Evolutionary conservation across 2,329 filamentous ascomycete species (phyloP), one percentile per base, ranked within the genome.

Genomic region (Penicillium occitanis): DNA sequence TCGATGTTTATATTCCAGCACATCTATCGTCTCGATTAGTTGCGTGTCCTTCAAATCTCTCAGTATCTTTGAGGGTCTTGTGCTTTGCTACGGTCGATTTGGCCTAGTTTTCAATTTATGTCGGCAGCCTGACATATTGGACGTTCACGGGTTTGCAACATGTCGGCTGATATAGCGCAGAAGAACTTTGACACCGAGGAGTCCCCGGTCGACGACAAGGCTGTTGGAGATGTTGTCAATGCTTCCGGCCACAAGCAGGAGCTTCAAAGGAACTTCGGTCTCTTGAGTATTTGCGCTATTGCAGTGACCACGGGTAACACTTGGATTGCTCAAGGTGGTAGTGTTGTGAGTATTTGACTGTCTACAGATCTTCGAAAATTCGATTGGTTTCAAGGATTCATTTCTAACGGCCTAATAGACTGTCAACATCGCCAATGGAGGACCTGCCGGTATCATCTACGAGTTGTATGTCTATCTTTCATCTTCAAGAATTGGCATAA

Each of bases 161-260:
- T 73, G 71, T 66, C 68, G 50, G 53, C 66, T 50, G 60, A 68
- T 22, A 65, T 68, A 10, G 19, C 58, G 19, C 61, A 70, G 25
- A 72, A 76, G 51, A 75, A 76, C 66, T 63, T 62, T 37, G 62
- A 65, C 35, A 68, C 69, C 33, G 53, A 71, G 44, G 73, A 76
- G 58, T 53, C 69, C 14, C 61, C 69, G 13, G 67, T 71, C 3
- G 73, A 76, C 51, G 74, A 75, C 42, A 68, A 71, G 33, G 59
- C 64, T n/a, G 67, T 71, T 11, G 70, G 82, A 11, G 75, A 81
- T 37, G 72, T 82, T n/a, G 74, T 90, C 72, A 90, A 90, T 71
- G 86, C 86, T 0, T 87, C 87, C 1, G 87, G 88, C 5, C 87
- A 90, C 74, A 80, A 79, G 68, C 87, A 90, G 74, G 87, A 90